Percentiles rank a stretch among this genome's conserved stretches.
Conservation (phyloP, 345 rosid genomes). For the Gynandropsis gynandra region DNA sequence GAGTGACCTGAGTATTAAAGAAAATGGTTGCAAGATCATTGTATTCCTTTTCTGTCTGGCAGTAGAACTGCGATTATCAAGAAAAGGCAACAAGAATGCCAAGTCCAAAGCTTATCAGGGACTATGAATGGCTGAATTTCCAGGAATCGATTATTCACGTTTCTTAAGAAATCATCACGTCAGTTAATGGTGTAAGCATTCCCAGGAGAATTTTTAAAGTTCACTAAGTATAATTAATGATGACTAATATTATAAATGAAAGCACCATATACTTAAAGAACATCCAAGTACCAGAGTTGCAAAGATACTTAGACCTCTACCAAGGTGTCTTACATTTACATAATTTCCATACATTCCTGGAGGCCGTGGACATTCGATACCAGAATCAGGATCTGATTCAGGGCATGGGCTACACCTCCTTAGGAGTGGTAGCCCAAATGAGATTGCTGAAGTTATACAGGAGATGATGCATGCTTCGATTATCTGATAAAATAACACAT, state of each 20-base stretch:
- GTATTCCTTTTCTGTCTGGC: slow-evolving; percentile 73
- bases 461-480: slow-evolving; percentile 96
- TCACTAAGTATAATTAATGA: background rate
- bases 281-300: slow-evolving; percentile 11
- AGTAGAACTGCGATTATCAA: slow-evolving; percentile 58
- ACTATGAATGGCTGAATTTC: background rate
- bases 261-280: too few species aligned
- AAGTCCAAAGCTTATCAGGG: slow-evolving; percentile 11
- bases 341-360: slow-evolving; percentile 97
- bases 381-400: slow-evolving; percentile 56
- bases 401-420: slow-evolving; percentile 95
- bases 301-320: slow-evolving; percentile 5
- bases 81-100: slow-evolving; percentile 16
- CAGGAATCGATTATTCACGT: background rate
- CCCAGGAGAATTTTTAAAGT: background rate
- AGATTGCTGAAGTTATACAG: slow-evolving; percentile 69
- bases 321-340: slow-evolving; percentile 60
- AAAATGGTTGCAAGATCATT: slow-evolving; percentile 97
- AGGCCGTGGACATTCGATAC: slow-evolving; percentile 76
- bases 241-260: slow-evolving; percentile 4
- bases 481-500: slow-evolving; percentile 40
- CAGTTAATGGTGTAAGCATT: slow-evolving; percentile 6
- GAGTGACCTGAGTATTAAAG: slow-evolving; percentile 88
- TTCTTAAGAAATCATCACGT: slow-evolving; percentile 3
- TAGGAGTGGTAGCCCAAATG: slow-evolving; percentile 86